These are phyloP conservation scores for Ochromonas danica DNA, from an alignment of 108 stramenopile species.

Conservation along the genomic window DNA sequence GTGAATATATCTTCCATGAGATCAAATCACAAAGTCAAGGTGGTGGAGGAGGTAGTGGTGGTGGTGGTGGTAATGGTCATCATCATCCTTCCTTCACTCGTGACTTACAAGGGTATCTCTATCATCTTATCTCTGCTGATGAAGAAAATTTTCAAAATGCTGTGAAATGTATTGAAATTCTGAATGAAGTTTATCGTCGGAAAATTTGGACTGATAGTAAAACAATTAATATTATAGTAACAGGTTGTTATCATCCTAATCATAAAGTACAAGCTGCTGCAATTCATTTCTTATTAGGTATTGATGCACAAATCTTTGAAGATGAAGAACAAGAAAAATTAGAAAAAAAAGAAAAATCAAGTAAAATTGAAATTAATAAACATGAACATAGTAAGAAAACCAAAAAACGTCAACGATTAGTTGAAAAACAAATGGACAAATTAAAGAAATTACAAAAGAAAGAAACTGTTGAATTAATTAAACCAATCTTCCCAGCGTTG, in stretches of 20 bases:
- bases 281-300: constrained; percentile 90
- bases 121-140: constrained; percentile 41
- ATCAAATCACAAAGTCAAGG: constrained; percentile 6
- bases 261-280: constrained; percentile 66
- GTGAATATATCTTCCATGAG: not conserved
- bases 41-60: too few relatives aligned
- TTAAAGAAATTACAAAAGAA: constrained; percentile 19
- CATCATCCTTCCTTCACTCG: constrained; percentile 37
- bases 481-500: constrained; percentile 75
- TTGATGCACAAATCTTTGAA: constrained; percentile 86
- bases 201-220: constrained; percentile 93
- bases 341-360: constrained; percentile 70
- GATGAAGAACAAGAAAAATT: constrained; percentile 70
- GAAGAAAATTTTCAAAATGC: constrained; percentile 44
- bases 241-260: constrained; percentile 59
- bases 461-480: constrained; percentile 62
- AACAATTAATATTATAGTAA: constrained; percentile 85
- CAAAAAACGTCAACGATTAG: constrained; percentile 35
- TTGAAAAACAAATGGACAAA: constrained; percentile 33
- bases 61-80: too few relatives aligned
- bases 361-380: constrained; percentile 64
- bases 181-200: constrained; percentile 84
- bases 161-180: constrained; percentile 81
- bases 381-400: constrained; percentile 78
- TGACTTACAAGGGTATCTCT: constrained; percentile 63